phyloP scores from a whole-genome alignment of 371 early-diverging fungal species.

The Zychaea mexicana region DNA sequence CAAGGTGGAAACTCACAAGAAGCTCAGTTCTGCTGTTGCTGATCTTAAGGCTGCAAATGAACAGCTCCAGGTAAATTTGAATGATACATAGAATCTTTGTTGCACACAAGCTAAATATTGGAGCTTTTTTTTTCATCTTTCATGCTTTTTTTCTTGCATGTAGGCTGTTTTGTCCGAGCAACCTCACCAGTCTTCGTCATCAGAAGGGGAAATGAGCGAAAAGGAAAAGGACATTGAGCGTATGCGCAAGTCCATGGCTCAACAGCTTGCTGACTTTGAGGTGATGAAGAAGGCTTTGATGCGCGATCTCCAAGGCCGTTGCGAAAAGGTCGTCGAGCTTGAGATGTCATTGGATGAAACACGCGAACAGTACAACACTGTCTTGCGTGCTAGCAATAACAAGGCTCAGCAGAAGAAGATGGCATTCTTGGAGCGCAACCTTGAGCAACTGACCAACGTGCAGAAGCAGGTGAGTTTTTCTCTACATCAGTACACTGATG shows the following conservation, averaged over 20 bases:
- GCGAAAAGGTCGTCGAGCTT: slow-evolving; percentile 93
- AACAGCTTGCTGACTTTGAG: slow-evolving; percentile 93
- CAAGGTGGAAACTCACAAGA: slow-evolving; percentile 72
- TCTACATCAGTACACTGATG: background rate
- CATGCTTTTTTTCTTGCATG: no score
- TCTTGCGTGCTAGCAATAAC: slow-evolving; percentile 78
- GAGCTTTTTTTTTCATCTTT: no score
- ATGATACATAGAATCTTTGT: no score
- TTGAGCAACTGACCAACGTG: slow-evolving; percentile 90
- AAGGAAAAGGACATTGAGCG: slow-evolving; percentile 87
- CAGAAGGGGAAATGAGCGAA: slow-evolving; percentile 38
- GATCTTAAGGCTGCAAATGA: slow-evolving; percentile 71
- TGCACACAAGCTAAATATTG: no score
- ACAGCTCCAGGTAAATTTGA: slow-evolving; percentile 59
- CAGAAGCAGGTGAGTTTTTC: slow-evolving; percentile 73
- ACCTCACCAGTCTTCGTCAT: slow-evolving; percentile 17
- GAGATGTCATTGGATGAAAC: slow-evolving; percentile 93
- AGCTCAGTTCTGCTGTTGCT: slow-evolving; percentile 56
- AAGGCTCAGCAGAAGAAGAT: slow-evolving; percentile 90
- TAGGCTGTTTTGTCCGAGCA: slow-evolving; percentile 36
- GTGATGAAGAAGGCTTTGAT: slow-evolving; percentile 94
- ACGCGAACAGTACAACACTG: slow-evolving; percentile 86
- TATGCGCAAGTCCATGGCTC: slow-evolving; percentile 86
- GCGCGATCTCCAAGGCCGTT: slow-evolving; percentile 93
- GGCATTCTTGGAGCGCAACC: slow-evolving; percentile 91